Base-by-base conservation (phyloP, 2,329 filamentous ascomycete species). In the Rutstroemia sp. region DNA sequence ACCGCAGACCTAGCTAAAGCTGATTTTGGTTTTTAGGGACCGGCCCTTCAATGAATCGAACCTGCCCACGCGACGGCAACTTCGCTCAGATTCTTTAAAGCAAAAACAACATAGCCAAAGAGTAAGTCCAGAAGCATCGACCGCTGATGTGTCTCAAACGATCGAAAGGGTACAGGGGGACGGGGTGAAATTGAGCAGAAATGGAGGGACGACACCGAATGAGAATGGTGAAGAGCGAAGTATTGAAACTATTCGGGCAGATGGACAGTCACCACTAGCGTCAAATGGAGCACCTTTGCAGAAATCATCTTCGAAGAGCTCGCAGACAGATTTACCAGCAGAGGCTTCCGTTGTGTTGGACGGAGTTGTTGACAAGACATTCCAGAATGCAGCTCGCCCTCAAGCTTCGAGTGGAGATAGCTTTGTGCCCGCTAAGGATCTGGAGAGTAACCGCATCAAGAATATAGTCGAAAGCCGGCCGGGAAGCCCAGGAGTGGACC, bases 11-110 rank as follows among this genome's bases (percentile, higher is more conserved):
- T 21, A 34, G 23, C 42, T 55, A 55, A 54, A 63, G 52, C 63
- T 66, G 66, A 71, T 66, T 52, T 54, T 30, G 49, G 47, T 49
- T 51, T 57, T 44, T 66, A 79, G 77, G 69, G 73, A 75, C 56
- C 73, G 74, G 51, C 73, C 71, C 57, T 71, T 84, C 42, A 77
- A 78, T 64, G 79, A 82, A 67, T 71, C 72, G 50, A 77, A 73
- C 64, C 77, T 83, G 57, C 81, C 81, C 50, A 60, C 73, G 55
- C 75, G 77, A 60, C 75, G 74, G 56, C 70, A 71, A 61, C 69
- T 74, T 50, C 72, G 75, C 57, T 73, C 77, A 38, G 74, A 79
- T 58, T 68, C 67, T 16, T 62, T 76, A 34, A 74, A 73, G 61
- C 71, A 71, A 55, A 71, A 71, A 67, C 67, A 62, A 63, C 69